Evolutionary conservation across 1,139 yeast genomes (phyloP).

Genomic region (Zygosaccharomyces pseudobailii): DNA sequence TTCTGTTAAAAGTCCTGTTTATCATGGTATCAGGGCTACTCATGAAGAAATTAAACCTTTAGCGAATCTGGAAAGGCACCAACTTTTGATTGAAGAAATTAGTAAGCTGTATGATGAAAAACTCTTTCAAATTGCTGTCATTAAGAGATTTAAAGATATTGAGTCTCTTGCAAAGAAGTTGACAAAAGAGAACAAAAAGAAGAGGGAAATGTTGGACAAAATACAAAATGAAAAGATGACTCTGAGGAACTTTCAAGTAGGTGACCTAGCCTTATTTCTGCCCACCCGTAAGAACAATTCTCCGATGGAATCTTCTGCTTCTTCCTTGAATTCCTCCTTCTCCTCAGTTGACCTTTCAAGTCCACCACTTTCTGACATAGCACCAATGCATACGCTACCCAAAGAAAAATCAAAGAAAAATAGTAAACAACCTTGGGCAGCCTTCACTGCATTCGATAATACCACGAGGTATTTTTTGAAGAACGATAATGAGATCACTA

Average conservation of each 20-base stretch:
- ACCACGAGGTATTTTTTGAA: slow-evolving; percentile 27
- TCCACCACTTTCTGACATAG: slow-evolving; percentile 26
- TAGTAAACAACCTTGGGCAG: slow-evolving; percentile 29
- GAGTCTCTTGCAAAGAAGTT: slow-evolving; percentile 86
- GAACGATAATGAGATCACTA: slow-evolving; percentile 18
- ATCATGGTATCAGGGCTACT: slow-evolving; percentile 17
- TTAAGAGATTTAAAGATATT: slow-evolving; percentile 79
- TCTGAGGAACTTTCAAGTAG: slow-evolving; percentile 57
- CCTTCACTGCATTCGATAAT: slow-evolving; percentile 32
- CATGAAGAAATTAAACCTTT: slow-evolving; percentile 18
- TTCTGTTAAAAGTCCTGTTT: slow-evolving; percentile 26
- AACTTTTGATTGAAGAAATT: slow-evolving; percentile 22
- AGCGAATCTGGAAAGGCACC: slow-evolving; percentile 26
- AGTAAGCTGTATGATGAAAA: slow-evolving; percentile 33
- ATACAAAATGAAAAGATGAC: slow-evolving; percentile 52
- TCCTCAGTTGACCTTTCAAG: slow-evolving; percentile 34
- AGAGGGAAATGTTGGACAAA: slow-evolving; percentile 40
- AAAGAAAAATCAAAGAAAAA: slow-evolving; percentile 9
- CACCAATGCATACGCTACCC: slow-evolving; percentile 7
- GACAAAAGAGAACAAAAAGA: slow-evolving; percentile 66
- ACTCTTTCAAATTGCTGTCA: slow-evolving; percentile 59
- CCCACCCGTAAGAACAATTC: slow-evolving; percentile 51
- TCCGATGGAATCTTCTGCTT: slow-evolving; percentile 36
- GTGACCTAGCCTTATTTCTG: slow-evolving; percentile 75
- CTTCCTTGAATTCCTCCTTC: slow-evolving; percentile 22